Percentiles rank a stretch among this genome's conserved stretches.
These are phyloP conservation scores for Aspergillus aculeatus DNA, from an alignment of 2,329 filamentous ascomycete species.

Conservation along the genomic window DNA sequence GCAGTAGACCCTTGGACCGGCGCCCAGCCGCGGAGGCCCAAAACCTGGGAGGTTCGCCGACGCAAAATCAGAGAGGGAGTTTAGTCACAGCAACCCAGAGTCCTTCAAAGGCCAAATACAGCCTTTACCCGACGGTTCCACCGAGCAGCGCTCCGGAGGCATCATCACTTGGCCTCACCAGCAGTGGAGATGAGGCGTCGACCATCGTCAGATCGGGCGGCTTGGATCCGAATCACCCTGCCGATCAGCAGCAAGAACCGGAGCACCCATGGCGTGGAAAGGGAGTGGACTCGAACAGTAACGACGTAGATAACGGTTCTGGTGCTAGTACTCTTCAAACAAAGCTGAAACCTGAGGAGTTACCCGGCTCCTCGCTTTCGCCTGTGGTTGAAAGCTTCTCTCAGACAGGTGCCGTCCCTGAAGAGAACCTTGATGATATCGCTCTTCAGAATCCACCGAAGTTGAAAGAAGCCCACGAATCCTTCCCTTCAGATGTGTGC, in stretches of 20 bases:
- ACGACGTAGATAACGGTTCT: constrained; percentile 6
- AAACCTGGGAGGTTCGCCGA: constrained; percentile 17
- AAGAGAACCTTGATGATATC: constrained; percentile 12
- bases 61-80: constrained; percentile 26
- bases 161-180: constrained; percentile 34
- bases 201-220: constrained; percentile 19
- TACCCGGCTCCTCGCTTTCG: constrained; percentile 21
- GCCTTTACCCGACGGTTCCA: constrained; percentile 28
- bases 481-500: constrained; percentile 20
- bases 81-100: constrained; percentile 23
- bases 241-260: constrained; percentile 14
- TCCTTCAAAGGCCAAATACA: constrained; percentile 26
- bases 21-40: constrained; percentile 18
- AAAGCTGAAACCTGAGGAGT: constrained; percentile 15
- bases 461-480: constrained; percentile 8
- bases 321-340: constrained; percentile 4
- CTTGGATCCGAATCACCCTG: constrained; percentile 19
- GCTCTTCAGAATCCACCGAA: neutral
- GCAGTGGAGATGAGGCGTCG: constrained; percentile 35
- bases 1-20: constrained; percentile 23
- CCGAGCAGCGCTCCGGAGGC: constrained; percentile 26
- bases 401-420: constrained; percentile 12
- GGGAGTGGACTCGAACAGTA: constrained; percentile 6
- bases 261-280: constrained; percentile 9
- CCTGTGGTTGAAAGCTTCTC: constrained; percentile 31